Base-by-base conservation (phyloP, 371 early-diverging fungal species). In the Smittium culicis region DNA sequence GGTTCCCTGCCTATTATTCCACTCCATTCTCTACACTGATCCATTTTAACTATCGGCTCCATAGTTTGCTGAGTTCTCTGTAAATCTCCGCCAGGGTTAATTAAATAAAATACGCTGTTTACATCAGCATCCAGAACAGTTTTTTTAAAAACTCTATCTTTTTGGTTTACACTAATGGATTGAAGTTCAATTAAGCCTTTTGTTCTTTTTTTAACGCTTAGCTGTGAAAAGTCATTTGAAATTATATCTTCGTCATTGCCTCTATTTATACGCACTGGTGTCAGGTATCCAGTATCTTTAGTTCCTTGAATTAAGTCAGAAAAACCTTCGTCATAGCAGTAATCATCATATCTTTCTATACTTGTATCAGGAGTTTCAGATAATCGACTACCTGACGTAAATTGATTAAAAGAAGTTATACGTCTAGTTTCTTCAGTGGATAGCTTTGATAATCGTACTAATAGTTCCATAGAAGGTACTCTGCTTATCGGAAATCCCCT, bases 31-130 rank as follows among this genome's bases (percentile, higher is more conserved):
- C 8, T 34, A 58, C 80, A 85, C 82, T 68, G 78, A 66, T 72
- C 69, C 28, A n/a, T 5, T 17, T 31, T 29, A 45, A 93, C 78
- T 28, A 80, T 74, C 1, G 59, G 66, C 69, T 82, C 81, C 73
- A 96, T 93, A 64, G 81, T 79, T 0, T 77, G 70, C 74, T 96
- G 89, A 1, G 98, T 98, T 56, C 82, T 79, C 61, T 72, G 75
- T 67, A 98, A 76, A 67, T 98, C 95, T 11, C 87, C 88, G 3
- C 81, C 81, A 0, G 98, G 96, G 74, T 98, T 96, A 55, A 98
- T 79, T 2, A 94, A 78, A 69, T 92, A 97, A 70, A 77, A 89
- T 0, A 83, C 80, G 8, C 76, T 85, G 1, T 69, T 60, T 14
- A 72, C 69, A 63, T 89, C 80, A 3, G 88, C 77, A 5, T 45